Conservation (phyloP, 371 early-diverging fungal species). For the Dipsacomyces acuminosporus region DNA sequence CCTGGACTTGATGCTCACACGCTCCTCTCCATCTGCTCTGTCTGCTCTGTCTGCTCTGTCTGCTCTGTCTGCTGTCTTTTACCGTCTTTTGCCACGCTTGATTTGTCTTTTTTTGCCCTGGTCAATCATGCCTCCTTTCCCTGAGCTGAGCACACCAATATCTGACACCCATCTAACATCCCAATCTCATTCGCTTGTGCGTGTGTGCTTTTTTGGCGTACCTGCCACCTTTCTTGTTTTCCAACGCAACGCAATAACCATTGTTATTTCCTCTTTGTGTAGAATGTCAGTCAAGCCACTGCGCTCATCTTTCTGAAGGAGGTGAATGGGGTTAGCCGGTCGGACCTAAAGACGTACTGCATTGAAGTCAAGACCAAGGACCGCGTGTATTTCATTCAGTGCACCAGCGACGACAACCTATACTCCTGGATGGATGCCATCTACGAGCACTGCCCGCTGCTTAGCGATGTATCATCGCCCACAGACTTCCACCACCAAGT, state of each 20-base stretch:
- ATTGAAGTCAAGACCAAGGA: slow-evolving; percentile 86
- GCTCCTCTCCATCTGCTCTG: too few relatives aligned
- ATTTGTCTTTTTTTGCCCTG: too few relatives aligned
- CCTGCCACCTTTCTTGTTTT: neutral
- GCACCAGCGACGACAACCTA: slow-evolving; percentile 89
- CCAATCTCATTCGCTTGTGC: too few relatives aligned
- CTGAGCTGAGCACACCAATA: too few relatives aligned
- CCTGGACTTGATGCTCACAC: too few relatives aligned
- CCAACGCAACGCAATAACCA: too few relatives aligned
- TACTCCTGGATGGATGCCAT: slow-evolving; percentile 96
- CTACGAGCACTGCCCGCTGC: slow-evolving; percentile 80
- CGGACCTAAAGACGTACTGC: slow-evolving; percentile 81
- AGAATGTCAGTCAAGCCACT: slow-evolving; percentile 67
- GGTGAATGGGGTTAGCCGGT: slow-evolving; percentile 73
- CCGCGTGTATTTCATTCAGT: slow-evolving; percentile 76
- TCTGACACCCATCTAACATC: too few relatives aligned
- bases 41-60: too few relatives aligned
- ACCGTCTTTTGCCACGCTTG: too few relatives aligned
- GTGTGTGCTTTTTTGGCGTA: neutral
- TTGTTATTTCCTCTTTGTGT: slow-evolving; percentile 2
- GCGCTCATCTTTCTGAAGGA: slow-evolving; percentile 84
- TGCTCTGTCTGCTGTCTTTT: too few relatives aligned
- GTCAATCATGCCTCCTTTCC: too few relatives aligned
- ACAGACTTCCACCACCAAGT: slow-evolving; percentile 93
- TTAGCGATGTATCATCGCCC: slow-evolving; percentile 83